Evolutionary conservation across 2,329 filamentous ascomycete genomes (phyloP).

Genomic region (Thermothelomyces thermophilus): DNA sequence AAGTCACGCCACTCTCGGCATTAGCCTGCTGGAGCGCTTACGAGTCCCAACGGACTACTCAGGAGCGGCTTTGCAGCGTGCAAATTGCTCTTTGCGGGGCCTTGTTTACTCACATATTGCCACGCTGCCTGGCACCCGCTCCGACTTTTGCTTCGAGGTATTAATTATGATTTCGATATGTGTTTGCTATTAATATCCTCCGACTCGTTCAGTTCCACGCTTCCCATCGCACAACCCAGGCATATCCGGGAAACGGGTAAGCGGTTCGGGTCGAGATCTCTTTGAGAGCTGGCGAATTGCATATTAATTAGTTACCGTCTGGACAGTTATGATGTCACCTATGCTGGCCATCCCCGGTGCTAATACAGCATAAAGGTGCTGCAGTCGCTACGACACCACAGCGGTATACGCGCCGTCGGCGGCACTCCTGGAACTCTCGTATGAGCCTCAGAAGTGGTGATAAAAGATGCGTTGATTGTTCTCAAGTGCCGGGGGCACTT

Average conservation of each 20-base stretch:
- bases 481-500: no score
- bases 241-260: not conserved
- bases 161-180: not conserved
- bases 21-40: constrained; percentile 1
- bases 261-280: not conserved
- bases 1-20: not conserved
- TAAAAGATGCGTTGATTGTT: no score
- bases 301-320: not conserved
- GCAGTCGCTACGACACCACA: no score
- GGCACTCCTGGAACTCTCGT: no score
- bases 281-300: not conserved
- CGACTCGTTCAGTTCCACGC: not conserved
- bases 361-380: no score
- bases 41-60: not conserved
- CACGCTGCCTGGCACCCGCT: not conserved
- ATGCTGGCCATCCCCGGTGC: not conserved
- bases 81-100: constrained; percentile 6
- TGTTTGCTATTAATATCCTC: constrained; percentile 9
- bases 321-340: not conserved
- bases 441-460: no score
- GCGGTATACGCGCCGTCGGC: no score
- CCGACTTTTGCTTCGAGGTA: not conserved
- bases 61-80: constrained; percentile 1
- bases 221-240: not conserved
- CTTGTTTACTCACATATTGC: constrained; percentile 12